phyloP scores from a whole-genome alignment of 257 asterid genomes.

The Ophiorrhiza pumila region DNA sequence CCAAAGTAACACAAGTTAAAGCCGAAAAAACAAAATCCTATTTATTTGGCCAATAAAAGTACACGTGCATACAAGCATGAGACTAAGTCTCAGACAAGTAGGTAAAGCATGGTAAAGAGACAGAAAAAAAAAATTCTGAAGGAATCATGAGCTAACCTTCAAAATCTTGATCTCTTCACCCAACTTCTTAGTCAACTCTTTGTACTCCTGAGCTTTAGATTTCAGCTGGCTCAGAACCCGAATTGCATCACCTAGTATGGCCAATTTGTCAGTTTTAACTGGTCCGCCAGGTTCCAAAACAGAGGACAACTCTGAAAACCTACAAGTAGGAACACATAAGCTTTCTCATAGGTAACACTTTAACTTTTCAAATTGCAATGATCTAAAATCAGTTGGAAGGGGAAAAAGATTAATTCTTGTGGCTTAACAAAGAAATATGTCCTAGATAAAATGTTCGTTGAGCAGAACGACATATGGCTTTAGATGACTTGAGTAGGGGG shows the following conservation, averaged over 20 bases:
- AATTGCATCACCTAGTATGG: conserved; percentile 69
- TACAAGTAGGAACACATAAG: conserved; percentile 25
- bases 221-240: conserved; percentile 53
- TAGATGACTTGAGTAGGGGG: not conserved
- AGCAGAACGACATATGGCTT: not conserved
- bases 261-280: conserved; percentile 65
- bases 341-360: not conserved
- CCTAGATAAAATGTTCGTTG: not conserved
- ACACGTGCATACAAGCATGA: not conserved
- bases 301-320: conserved; percentile 65
- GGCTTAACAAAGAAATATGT: not conserved
- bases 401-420: not conserved
- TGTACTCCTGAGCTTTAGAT: conserved; percentile 51
- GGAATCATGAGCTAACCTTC: conserved; percentile 49
- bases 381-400: not conserved
- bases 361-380: not conserved
- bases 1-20: not conserved
- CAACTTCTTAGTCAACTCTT: conserved; percentile 52
- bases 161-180: conserved; percentile 63
- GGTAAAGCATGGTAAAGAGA: not conserved
- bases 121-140: not conserved
- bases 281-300: conserved; percentile 70
- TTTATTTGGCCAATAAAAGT: not conserved
- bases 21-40: not conserved
- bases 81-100: not conserved